These are phyloP conservation scores for Gnaphalium uliginosum DNA, from an alignment of 129 eudicot genomes.

Conservation along the genomic window DNA sequence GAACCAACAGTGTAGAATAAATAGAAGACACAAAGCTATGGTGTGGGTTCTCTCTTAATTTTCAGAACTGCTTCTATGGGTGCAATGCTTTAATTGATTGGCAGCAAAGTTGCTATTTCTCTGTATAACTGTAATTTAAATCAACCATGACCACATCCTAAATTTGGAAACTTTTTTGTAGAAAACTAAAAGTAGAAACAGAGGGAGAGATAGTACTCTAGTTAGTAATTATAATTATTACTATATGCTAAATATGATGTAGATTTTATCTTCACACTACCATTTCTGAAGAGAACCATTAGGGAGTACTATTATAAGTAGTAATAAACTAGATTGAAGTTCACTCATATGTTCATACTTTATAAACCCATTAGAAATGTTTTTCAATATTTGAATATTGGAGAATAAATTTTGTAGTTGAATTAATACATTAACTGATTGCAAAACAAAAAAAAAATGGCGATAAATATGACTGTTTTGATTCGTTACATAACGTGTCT, in stretches of 20 bases:
- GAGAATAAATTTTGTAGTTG: too few relatives aligned
- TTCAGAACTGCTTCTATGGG: constrained; percentile 15
- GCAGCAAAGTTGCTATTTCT: constrained; percentile 31
- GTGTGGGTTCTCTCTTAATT: constrained; percentile 26
- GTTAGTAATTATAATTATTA: too few relatives aligned
- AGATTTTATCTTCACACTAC: too few relatives aligned
- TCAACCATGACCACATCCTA: constrained; percentile 20
- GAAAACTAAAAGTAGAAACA: neutral
- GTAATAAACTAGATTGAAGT: too few relatives aligned
- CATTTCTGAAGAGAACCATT: too few relatives aligned
- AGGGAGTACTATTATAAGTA: too few relatives aligned
- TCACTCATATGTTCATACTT: too few relatives aligned
- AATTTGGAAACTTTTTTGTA: neutral
- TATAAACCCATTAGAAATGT: too few relatives aligned
- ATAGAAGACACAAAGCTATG: constrained; percentile 18
- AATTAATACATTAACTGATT: neutral
- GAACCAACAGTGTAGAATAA: neutral
- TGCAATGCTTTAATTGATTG: constrained; percentile 20
- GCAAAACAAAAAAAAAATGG: neutral
- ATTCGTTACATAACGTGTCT: neutral
- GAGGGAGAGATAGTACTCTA: neutral
- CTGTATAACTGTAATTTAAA: constrained; percentile 26
- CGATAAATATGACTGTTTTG: neutral
- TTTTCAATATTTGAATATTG: too few relatives aligned
- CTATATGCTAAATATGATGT: too few relatives aligned